phyloP scores from a whole-genome alignment of 2,329 filamentous ascomycete species.

The Aspergillus aculeatinus region DNA sequence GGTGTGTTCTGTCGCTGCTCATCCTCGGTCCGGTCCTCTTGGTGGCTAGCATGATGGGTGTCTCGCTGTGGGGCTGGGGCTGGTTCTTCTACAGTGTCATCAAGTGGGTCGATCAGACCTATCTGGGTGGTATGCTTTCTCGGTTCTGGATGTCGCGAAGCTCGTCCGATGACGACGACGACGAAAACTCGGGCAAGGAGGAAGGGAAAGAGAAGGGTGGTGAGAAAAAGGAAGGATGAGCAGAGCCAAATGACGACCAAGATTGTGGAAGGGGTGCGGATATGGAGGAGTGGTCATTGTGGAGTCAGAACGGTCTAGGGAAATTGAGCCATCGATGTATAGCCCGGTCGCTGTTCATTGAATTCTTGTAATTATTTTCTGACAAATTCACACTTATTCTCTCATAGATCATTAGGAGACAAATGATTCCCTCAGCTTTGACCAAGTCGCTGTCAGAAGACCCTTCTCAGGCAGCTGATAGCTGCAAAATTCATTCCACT shows the following conservation, averaged over 20 bases:
- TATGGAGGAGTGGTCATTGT: background rate
- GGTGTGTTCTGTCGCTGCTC: conserved; percentile 31
- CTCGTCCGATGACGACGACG: background rate
- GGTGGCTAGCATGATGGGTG: conserved; percentile 14
- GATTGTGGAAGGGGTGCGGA: background rate
- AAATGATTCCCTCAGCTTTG: background rate
- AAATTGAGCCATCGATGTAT: background rate
- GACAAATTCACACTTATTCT: background rate
- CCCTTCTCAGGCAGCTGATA: background rate
- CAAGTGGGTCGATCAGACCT: conserved; percentile 12
- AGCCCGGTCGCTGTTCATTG: background rate
- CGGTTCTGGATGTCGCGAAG: conserved; percentile 11
- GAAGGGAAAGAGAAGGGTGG: background rate
- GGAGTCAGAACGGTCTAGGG: background rate
- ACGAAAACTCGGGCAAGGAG: background rate
- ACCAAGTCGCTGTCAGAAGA: background rate
- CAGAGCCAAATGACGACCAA: background rate
- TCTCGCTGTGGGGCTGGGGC: conserved; percentile 16
- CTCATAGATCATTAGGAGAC: background rate
- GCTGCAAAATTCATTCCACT: background rate
- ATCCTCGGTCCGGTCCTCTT: conserved; percentile 32
- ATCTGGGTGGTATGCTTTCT: conserved; percentile 13
- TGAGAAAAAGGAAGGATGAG: background rate
- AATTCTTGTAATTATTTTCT: background rate
- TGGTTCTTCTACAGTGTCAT: conserved; percentile 17